These are phyloP conservation scores for Amanita phalloides DNA, from an alignment of 768 basidiomycete species.

Conservation along the genomic window DNA sequence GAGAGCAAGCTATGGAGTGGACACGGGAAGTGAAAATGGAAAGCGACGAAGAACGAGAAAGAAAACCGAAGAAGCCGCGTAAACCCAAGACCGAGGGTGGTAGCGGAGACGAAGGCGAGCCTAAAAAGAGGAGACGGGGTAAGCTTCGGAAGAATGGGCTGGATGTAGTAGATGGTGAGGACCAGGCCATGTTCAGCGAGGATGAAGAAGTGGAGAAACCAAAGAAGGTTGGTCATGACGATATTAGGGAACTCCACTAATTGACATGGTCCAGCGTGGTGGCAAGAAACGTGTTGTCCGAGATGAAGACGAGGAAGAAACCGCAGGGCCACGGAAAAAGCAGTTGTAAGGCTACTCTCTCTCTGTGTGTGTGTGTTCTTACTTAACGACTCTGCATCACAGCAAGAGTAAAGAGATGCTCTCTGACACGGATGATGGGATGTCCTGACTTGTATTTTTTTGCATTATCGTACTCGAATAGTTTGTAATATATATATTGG, in stretches of 20 bases:
- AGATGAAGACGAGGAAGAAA: constrained; percentile 70
- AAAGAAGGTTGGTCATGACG: constrained; percentile 46
- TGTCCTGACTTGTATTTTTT: constrained; percentile 32
- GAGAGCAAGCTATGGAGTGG: constrained; percentile 78
- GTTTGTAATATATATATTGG: too few relatives aligned
- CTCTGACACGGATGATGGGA: constrained; percentile 81
- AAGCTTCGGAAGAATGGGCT: constrained; percentile 52
- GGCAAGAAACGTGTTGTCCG: constrained; percentile 68
- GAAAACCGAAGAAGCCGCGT: constrained; percentile 42
- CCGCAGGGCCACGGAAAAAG: constrained; percentile 59
- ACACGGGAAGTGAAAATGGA: constrained; percentile 55
- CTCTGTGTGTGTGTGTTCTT: constrained; percentile 7
- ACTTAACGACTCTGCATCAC: constrained; percentile 8
- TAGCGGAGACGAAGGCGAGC: constrained; percentile 50
- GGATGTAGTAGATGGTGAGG: constrained; percentile 50
- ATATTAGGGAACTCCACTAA: not conserved
- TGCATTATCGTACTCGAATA: not conserved
- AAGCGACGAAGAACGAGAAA: constrained; percentile 75
- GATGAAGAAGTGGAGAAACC: constrained; percentile 60
- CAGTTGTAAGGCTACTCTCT: constrained; percentile 42
- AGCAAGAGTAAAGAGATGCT: constrained; percentile 89
- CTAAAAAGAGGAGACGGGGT: constrained; percentile 62
- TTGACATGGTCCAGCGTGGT: constrained; percentile 21
- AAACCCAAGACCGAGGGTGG: constrained; percentile 42
- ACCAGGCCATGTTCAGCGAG: constrained; percentile 58